phyloP scores from a whole-genome alignment of 2,329 filamentous ascomycete species.

The Arthrobotrys entomopaga region DNA sequence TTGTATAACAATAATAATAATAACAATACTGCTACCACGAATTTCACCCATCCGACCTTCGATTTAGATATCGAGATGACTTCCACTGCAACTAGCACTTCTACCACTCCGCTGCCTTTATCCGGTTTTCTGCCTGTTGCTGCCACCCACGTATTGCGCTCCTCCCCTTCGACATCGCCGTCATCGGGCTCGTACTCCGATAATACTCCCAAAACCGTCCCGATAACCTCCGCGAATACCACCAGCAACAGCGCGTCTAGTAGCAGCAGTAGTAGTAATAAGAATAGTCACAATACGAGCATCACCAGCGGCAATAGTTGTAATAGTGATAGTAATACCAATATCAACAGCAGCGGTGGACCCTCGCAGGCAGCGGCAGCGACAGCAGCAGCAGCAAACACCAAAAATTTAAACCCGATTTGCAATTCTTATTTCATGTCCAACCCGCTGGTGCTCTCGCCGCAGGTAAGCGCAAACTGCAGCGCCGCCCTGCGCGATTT shows the following conservation, averaged over 20 bases:
- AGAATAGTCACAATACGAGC: neutral
- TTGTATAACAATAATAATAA: constrained; percentile 33
- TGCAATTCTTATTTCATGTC: constrained; percentile 38
- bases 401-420: neutral
- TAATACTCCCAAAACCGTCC: neutral
- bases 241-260: constrained; percentile 14
- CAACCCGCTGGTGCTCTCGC: constrained; percentile 44
- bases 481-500: constrained; percentile 52
- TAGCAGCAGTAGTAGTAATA: constrained; percentile 6
- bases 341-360: neutral
- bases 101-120: constrained; percentile 19
- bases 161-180: constrained; percentile 15
- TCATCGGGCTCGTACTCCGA: constrained; percentile 3
- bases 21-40: too few relatives aligned
- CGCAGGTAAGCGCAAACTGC: constrained; percentile 49
- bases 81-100: constrained; percentile 21
- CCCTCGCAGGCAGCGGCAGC: neutral
- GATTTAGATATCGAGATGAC: constrained; percentile 37
- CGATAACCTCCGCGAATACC: too few relatives aligned
- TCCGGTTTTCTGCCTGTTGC: constrained; percentile 47
- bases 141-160: constrained; percentile 42
- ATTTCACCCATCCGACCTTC: neutral
- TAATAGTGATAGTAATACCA: too few relatives aligned
- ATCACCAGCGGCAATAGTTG: too few relatives aligned
- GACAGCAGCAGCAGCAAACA: neutral